Conservation (phyloP, 2,329 filamentous ascomycete genomes). For the Diaporthe sp. region DNA sequence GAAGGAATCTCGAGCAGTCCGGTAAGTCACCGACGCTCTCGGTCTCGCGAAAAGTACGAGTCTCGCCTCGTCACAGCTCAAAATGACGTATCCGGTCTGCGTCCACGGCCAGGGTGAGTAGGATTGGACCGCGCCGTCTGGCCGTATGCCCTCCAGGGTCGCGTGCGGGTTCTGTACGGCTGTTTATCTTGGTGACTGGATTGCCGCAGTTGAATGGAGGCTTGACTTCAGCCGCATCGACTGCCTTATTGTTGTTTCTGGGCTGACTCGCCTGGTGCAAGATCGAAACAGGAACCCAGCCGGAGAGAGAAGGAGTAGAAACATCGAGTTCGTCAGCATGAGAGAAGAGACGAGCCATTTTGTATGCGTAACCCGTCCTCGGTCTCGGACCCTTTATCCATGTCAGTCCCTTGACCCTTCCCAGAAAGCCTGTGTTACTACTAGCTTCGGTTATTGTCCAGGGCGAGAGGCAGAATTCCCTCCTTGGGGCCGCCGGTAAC, state of each 20-base stretch:
- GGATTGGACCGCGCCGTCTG: background rate
- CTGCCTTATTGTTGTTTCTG: background rate
- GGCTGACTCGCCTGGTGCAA: conserved; percentile 16
- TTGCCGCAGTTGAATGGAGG: background rate
- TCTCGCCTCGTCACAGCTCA: conserved; percentile 1
- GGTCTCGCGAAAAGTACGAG: background rate
- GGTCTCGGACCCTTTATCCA: conserved; percentile 29
- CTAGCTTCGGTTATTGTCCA: conserved; percentile 2
- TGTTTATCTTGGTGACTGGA: background rate
- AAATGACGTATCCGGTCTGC: conserved; percentile 15
- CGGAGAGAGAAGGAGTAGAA: conserved; percentile 18
- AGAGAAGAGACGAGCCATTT: conserved; percentile 22
- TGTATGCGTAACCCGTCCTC: conserved; percentile 25
- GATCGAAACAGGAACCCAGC: background rate
- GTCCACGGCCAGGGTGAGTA: background rate
- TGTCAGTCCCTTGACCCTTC: conserved; percentile 13
- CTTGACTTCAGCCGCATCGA: background rate
- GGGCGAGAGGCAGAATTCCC: conserved; percentile 18
- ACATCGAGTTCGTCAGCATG: conserved; percentile 11
- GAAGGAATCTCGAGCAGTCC: background rate
- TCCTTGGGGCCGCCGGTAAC: conserved; percentile 30
- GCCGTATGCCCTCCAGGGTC: background rate
- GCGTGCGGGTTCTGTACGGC: conserved; percentile 8
- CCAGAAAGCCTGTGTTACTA: conserved; percentile 16
- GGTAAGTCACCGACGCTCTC: background rate